Conservation (phyloP, 148 eudicot genomes). For the Rhododendron kiyosumense region DNA sequence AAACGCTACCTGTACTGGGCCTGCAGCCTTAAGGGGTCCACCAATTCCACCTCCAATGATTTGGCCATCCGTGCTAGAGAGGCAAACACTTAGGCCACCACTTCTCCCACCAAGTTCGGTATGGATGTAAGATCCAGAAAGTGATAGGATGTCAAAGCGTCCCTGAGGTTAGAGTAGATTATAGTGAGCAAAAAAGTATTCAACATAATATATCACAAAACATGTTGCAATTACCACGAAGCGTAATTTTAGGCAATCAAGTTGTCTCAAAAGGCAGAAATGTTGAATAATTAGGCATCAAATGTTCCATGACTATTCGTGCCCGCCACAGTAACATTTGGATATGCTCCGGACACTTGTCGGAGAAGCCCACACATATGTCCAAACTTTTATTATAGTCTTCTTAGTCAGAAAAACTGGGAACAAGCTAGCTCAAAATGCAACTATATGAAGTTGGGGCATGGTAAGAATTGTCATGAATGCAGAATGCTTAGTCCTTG, state of each 20-base stretch:
- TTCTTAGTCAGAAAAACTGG: background rate
- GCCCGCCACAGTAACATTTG: background rate
- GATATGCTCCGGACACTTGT: background rate
- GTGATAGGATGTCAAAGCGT: slow-evolving; percentile 57
- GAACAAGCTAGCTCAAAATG: background rate
- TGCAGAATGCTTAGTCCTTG: background rate
- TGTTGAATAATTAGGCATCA: background rate
- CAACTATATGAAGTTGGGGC: background rate
- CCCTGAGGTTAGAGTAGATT: slow-evolving; percentile 39
- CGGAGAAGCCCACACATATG: background rate
- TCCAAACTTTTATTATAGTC: background rate
- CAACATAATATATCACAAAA: background rate
- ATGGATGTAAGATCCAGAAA: slow-evolving; percentile 63
- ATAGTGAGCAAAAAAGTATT: background rate
- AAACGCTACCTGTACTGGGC: slow-evolving; percentile 57
- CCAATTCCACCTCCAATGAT: slow-evolving; percentile 70
- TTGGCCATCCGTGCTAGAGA: slow-evolving; percentile 44
- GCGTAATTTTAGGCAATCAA: background rate
- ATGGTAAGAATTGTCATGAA: background rate
- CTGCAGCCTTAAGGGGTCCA: slow-evolving; percentile 71
- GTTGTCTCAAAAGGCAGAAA: background rate
- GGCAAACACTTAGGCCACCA: slow-evolving; percentile 69
- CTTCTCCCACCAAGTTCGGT: slow-evolving; percentile 57
- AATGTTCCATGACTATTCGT: background rate
- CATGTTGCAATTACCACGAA: background rate